phyloP scores from a whole-genome alignment of 345 rosid genomes.

The Litchi chinensis region DNA sequence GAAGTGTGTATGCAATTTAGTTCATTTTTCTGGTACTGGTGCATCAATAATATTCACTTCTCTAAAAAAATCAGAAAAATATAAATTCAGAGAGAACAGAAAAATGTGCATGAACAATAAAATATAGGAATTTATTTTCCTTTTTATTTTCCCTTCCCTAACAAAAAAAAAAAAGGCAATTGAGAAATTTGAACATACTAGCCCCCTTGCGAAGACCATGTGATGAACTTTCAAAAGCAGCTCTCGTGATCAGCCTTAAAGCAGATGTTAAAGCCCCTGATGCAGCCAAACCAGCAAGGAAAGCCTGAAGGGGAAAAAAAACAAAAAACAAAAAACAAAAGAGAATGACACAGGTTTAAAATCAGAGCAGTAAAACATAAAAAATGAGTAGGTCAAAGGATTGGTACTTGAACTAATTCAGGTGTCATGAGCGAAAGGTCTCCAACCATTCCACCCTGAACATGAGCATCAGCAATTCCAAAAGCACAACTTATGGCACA shows the following conservation, averaged over 20 bases:
- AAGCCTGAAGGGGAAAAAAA: conserved; percentile 59
- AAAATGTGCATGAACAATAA: background rate
- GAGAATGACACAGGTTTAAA: background rate
- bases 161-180: background rate
- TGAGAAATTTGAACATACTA: conserved; percentile 42
- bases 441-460: conserved; percentile 91
- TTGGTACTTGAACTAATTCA: conserved; percentile 59
- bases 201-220: conserved; percentile 87
- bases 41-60: background rate
- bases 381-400: background rate
- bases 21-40: background rate
- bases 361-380: background rate
- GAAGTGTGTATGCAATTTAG: background rate
- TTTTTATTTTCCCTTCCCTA: background rate
- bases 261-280: conserved; percentile 75
- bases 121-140: background rate
- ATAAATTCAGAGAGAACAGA: background rate
- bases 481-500: conserved; percentile 62
- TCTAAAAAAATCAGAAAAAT: background rate
- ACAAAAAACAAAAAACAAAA: background rate
- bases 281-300: conserved; percentile 67
- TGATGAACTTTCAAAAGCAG: conserved; percentile 59
- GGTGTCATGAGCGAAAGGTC: conserved; percentile 80
- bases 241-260: conserved; percentile 72
- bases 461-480: conserved; percentile 85